Base-by-base conservation (phyloP, 2,329 filamentous ascomycete genomes). In the Dendryphion nanum region DNA sequence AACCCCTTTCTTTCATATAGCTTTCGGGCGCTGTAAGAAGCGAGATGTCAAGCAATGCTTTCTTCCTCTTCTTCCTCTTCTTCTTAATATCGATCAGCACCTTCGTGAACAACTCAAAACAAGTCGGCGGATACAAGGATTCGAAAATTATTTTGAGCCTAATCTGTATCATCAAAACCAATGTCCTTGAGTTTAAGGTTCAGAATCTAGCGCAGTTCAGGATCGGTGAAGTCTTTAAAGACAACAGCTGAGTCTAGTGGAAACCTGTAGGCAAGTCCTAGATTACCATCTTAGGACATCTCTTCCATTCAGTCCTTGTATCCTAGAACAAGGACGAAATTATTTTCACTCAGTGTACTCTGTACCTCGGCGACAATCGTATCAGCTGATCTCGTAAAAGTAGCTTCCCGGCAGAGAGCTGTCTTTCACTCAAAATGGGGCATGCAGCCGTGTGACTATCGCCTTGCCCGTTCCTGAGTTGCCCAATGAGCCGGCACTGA, bases 381-480 rank as follows among this genome's bases (percentile, higher is more conserved):
- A 48, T 89, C 85, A 3, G 89, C 73, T 1, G 0, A 78, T 85
- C 47, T 90, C 85, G 6, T 80, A 58, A 44, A 89, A 84, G 2
- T 48, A 41, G 7, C 59, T 59, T 0, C 84, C 83, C 0, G 83
- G 72, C 4, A 91, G 69, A 0, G 79, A 77, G 0, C 81, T 79
- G 0, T 86, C 65, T 0, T 78, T 73, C 0, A 74, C 71, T 0
- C 91, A 67, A 23, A 89, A 83, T 5, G 78, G 72, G 0, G 78
- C 82, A 40, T 87, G 89, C 0, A 85, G 64, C 0, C 85, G 73
- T 0, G 86, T 86, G 0, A 90, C 81, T 0, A 86, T 90, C 0
- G 86, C 91, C 67, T 89, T 89, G 77, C 83, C 84, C 40, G 85
- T 89, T 3, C 86, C 86, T 0, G 86, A 85, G 49, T 89, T 90